These are phyloP conservation scores for Senecio squalidus DNA, from an alignment of 140 eudicot species.

Conservation along the genomic window DNA sequence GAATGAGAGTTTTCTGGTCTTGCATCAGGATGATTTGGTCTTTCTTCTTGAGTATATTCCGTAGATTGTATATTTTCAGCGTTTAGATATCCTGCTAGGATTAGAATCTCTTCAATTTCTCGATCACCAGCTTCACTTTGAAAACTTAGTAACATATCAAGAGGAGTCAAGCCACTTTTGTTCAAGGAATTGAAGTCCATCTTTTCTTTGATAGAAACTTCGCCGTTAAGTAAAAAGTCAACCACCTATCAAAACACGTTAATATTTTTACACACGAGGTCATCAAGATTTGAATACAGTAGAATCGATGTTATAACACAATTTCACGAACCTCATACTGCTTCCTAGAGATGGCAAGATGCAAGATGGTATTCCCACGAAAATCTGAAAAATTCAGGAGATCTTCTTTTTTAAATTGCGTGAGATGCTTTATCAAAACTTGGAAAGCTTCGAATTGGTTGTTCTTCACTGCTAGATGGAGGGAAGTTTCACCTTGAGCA, in stretches of 20 bases:
- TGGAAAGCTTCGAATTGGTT: conserved; percentile 33
- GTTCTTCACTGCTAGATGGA: conserved; percentile 47
- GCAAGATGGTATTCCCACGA: conserved; percentile 39
- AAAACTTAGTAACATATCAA: conserved; percentile 33
- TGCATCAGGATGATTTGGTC: not conserved
- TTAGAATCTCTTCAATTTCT: conserved; percentile 33
- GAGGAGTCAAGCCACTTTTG: conserved; percentile 38
- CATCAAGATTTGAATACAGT: conserved; percentile 18
- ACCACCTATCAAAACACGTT: conserved; percentile 23
- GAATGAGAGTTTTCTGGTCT: not conserved
- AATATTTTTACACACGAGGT: not conserved
- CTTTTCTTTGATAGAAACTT: not conserved
- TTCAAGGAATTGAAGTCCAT: conserved; percentile 35
- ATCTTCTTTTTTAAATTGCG: conserved; percentile 26
- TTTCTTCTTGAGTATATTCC: not conserved
- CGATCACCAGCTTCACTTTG: conserved; percentile 36
- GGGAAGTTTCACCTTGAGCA: conserved; percentile 37
- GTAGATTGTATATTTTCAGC: conserved; percentile 13
- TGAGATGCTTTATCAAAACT: conserved; percentile 21
- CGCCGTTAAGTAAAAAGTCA: conserved; percentile 26
- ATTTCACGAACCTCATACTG: too few relatives aligned
- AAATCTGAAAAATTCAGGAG: conserved; percentile 22
- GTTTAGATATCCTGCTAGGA: conserved; percentile 26
- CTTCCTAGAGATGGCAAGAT: conserved; percentile 37
- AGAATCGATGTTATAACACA: too few relatives aligned